Conservation (phyloP, 2,329 filamentous ascomycete species). For the Trichoderma sp. region DNA sequence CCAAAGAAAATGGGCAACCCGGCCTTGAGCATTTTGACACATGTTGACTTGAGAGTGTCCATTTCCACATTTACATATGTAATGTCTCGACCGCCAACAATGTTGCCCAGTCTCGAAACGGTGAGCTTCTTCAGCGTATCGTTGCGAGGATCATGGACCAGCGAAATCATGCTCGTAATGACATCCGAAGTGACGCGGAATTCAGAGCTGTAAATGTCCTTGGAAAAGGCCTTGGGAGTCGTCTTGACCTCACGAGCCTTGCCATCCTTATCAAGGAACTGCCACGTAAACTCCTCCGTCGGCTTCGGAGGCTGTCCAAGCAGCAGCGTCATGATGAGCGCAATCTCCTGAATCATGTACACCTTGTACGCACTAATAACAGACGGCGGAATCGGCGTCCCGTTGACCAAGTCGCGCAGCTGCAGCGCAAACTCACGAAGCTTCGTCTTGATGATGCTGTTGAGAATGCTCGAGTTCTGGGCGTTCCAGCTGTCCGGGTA, state of each 20-base stretch:
- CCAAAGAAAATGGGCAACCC: constrained; percentile 87
- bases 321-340: constrained; percentile 76
- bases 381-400: constrained; percentile 32
- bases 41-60: constrained; percentile 65
- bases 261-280: constrained; percentile 68
- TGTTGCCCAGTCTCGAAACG: constrained; percentile 75
- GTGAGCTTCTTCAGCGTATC: constrained; percentile 68
- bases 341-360: constrained; percentile 75
- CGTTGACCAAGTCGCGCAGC: constrained; percentile 56
- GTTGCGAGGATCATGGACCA: constrained; percentile 84
- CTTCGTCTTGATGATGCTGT: constrained; percentile 75
- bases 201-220: constrained; percentile 60
- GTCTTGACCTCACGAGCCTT: constrained; percentile 60
- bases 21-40: constrained; percentile 72
- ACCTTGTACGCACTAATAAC: constrained; percentile 57
- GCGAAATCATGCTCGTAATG: constrained; percentile 69
- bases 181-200: constrained; percentile 58
- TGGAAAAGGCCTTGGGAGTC: constrained; percentile 70
- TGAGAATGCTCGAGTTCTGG: constrained; percentile 65
- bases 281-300: constrained; percentile 71
- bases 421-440: constrained; percentile 79
- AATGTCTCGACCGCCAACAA: constrained; percentile 71
- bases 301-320: constrained; percentile 75
- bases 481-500: constrained; percentile 85
- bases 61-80: constrained; percentile 84